A percentile compares a stretch with the other conserved stretches of the same genome.
These are phyloP conservation scores for Ogataea wickerhamii DNA, from an alignment of 805 yeast species.

Conservation along the genomic window DNA sequence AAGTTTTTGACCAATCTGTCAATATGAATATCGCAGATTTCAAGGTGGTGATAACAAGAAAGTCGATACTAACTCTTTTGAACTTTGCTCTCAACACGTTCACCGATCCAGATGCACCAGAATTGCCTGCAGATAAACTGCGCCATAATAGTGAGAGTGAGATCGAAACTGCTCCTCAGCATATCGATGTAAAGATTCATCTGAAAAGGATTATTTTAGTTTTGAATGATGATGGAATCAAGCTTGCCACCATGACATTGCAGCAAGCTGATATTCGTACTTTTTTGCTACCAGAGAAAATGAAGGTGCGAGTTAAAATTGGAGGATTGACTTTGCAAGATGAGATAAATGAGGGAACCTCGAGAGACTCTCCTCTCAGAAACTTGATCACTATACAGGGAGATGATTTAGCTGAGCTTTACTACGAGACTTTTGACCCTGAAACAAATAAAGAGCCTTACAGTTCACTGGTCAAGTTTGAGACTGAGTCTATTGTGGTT, in stretches of 20 bases:
- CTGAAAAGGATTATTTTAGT: constrained; percentile 72
- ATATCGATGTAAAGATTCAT: constrained; percentile 62
- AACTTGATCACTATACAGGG: constrained; percentile 78
- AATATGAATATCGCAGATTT: constrained; percentile 74
- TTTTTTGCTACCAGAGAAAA: constrained; percentile 66
- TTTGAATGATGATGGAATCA: constrained; percentile 77
- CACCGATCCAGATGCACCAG: constrained; percentile 72
- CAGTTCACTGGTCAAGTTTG: constrained; percentile 55
- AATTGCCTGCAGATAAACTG: constrained; percentile 64
- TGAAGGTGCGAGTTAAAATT: constrained; percentile 66
- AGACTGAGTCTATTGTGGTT: constrained; percentile 71
- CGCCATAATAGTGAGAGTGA: constrained; percentile 63
- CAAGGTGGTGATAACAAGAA: constrained; percentile 69
- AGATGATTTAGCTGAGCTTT: constrained; percentile 69
- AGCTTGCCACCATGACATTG: constrained; percentile 73
- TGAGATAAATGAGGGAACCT: constrained; percentile 63
- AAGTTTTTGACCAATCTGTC: constrained; percentile 74
- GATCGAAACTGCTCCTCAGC: constrained; percentile 62
- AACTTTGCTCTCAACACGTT: constrained; percentile 85
- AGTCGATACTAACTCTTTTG: constrained; percentile 69
- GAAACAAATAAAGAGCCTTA: constrained; percentile 46
- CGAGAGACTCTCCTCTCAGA: constrained; percentile 56
- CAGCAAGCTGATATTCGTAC: constrained; percentile 70
- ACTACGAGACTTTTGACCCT: constrained; percentile 76
- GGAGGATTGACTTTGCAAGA: constrained; percentile 80